These are phyloP conservation scores for Magnusiomyces paraingens DNA, from an alignment of 1,139 yeast genomes.

Conservation along the genomic window DNA sequence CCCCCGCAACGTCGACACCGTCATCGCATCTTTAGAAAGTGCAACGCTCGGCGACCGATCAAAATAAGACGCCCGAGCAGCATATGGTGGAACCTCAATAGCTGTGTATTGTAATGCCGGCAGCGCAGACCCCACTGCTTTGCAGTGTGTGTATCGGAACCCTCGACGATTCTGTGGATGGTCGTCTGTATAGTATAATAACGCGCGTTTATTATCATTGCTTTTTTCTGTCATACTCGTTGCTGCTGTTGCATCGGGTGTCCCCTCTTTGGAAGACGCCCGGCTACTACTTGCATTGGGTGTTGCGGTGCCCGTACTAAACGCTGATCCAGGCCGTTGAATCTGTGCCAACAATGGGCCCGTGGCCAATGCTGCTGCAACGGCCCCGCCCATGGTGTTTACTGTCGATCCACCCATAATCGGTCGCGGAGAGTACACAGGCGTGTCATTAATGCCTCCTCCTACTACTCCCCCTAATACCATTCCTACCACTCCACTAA, in stretches of 20 bases:
- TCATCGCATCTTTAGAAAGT: slow-evolving; percentile 39
- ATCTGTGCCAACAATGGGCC: neutral
- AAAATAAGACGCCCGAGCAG: slow-evolving; percentile 57
- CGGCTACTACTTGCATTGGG: neutral
- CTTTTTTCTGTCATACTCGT: neutral
- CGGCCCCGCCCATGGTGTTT: neutral
- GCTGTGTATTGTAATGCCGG: slow-evolving; percentile 58
- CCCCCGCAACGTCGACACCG: slow-evolving; percentile 54
- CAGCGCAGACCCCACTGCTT: slow-evolving; percentile 57
- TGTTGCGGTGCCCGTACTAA: neutral
- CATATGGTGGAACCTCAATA: slow-evolving; percentile 65
- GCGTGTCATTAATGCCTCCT: neutral
- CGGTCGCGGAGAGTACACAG: neutral
- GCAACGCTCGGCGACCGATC: slow-evolving; percentile 64
- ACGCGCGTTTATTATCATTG: neutral
- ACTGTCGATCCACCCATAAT: neutral
- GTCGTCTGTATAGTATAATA: slow-evolving; percentile 53
- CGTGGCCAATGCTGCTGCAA: no score
- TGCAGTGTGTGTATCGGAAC: slow-evolving; percentile 73
- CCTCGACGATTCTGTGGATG: slow-evolving; percentile 76
- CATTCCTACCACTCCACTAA: neutral
- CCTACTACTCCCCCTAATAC: neutral
- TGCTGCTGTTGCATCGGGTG: neutral
- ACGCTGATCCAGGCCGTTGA: slow-evolving; percentile 1
- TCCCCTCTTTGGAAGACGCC: neutral